Conservation (phyloP, 2,329 filamentous ascomycete species). For the Ceratocystis variospora region DNA sequence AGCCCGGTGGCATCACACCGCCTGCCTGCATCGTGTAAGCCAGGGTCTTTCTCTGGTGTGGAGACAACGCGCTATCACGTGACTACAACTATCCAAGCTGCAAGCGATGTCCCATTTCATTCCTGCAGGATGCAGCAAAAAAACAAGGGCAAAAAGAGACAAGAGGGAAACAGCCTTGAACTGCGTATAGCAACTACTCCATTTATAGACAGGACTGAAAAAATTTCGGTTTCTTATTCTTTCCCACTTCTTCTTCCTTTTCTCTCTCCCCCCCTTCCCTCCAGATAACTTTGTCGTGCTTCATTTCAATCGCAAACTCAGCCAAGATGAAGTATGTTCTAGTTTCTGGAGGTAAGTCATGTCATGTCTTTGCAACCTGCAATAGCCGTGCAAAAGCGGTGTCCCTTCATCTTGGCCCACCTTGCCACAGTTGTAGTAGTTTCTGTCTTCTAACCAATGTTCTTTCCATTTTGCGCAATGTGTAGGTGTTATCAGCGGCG, state of each 20-base stretch:
- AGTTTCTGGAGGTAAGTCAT: constrained; percentile 53
- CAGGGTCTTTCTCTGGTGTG: background rate
- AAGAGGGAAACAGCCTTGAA: background rate
- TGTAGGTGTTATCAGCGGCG: constrained; percentile 32
- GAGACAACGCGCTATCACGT: background rate
- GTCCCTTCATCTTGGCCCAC: constrained; percentile 19
- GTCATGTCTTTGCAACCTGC: constrained; percentile 1
- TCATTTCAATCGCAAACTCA: constrained; percentile 10
- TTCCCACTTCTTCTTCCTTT: constrained; percentile 16
- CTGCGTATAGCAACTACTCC: constrained; percentile 10
- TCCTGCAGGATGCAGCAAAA: background rate
- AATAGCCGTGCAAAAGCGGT: background rate
- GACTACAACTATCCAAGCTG: background rate
- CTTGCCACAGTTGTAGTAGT: constrained; percentile 17
- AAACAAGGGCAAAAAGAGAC: background rate
- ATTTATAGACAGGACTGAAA: constrained; percentile 18
- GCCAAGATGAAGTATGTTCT: constrained; percentile 66
- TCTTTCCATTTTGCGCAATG: constrained; percentile 10
- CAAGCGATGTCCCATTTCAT: background rate
- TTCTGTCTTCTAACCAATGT: background rate
- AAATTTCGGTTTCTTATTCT: constrained; percentile 12
- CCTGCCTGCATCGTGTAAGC: background rate
- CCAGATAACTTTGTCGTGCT: constrained; percentile 17
- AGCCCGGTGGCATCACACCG: background rate
- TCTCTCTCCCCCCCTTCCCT: constrained; percentile 18